Evolutionary conservation across 2,329 filamentous ascomycete genomes (phyloP), one percentile per base, ranked within the genome.

Genomic region (Bipolaris oryzae): DNA sequence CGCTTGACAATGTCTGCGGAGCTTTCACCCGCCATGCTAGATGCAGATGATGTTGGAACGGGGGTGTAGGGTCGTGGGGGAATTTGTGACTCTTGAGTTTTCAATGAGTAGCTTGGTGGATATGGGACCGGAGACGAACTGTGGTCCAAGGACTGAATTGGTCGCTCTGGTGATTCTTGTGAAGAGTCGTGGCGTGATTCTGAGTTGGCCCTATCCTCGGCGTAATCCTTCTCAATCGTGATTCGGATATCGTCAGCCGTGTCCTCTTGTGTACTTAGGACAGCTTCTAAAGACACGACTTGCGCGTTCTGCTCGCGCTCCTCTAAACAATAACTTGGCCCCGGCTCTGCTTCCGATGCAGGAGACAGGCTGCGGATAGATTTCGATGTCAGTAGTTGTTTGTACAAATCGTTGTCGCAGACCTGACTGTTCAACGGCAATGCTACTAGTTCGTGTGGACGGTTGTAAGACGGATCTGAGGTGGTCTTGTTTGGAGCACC

Each of bases 101-200:
- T 61, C 5, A 69, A 16, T 0, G 69, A 74, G 33, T 69, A 58
- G 33, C 50, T 61, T n/a, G 71, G 70, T 11, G 66, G 66, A 15
- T 53, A 57, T 7, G 62, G 63, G 6, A 66, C 53, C 3, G 67
- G 63, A 9, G 71, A 73, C 34, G 60, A 60, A 35, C 51, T 62
- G 21, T 43, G 16, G n/a, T 54, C 35, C 23, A 35, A n/a, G 21
- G 56, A 57, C 10, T 49, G 49, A 15, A 34, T 25, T 9, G 31
- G 48, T 33, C 33, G 55, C 18, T 67, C 61, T 39, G 70, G 65
- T 3, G 66, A 64, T 34, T 74, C 63, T 49, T 74, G 71, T 2
- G 72, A 74, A 10, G 72, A 73, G 51, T 73, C 69, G 68, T 72
- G 70, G 20, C 71, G 64, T 6, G 70, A 71, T 31, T 47, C 53